Conservation (phyloP, 1,284 basidiomycete genomes). For the Ceratobasidium sp. region DNA sequence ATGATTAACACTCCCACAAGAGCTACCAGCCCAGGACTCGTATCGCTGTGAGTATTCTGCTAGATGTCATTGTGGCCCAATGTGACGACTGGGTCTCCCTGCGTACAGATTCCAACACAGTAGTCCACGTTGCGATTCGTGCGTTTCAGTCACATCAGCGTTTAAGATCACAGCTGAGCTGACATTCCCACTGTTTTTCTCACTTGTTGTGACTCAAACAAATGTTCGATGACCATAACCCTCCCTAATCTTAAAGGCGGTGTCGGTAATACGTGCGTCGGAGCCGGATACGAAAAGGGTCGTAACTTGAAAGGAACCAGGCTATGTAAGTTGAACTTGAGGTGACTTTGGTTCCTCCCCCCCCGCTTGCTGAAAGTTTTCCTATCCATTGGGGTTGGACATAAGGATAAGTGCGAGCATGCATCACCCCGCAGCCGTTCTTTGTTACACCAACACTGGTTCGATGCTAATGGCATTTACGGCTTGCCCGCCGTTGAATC, state of each 20-base stretch:
- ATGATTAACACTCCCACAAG: constrained; percentile 22
- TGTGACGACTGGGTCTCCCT: constrained; percentile 35
- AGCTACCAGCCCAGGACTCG: constrained; percentile 15
- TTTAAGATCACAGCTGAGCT: not conserved
- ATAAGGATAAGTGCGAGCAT: too few relatives aligned
- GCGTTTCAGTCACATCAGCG: not conserved
- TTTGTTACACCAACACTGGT: not conserved
- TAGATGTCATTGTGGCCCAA: constrained; percentile 9
- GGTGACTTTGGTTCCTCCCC: not conserved
- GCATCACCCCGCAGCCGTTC: not conserved
- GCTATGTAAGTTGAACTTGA: constrained; percentile 7
- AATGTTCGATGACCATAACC: not conserved
- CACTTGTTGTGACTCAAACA: not conserved
- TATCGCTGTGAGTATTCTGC: constrained; percentile 16
- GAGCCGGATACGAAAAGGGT: constrained; percentile 16
- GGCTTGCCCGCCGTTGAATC: constrained; percentile 37
- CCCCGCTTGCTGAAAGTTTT: not conserved
- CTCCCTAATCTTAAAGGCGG: constrained; percentile 7
- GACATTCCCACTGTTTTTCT: not conserved
- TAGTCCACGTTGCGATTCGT: constrained; percentile 23
- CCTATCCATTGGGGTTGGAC: constrained; percentile 25
- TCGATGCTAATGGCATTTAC: constrained; percentile 17
- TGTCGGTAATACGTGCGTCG: constrained; percentile 28
- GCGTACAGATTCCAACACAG: constrained; percentile 26
- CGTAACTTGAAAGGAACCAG: constrained; percentile 19